Conservation (phyloP, 169 alveolate species). For the Plasmodium falciparum region DNA sequence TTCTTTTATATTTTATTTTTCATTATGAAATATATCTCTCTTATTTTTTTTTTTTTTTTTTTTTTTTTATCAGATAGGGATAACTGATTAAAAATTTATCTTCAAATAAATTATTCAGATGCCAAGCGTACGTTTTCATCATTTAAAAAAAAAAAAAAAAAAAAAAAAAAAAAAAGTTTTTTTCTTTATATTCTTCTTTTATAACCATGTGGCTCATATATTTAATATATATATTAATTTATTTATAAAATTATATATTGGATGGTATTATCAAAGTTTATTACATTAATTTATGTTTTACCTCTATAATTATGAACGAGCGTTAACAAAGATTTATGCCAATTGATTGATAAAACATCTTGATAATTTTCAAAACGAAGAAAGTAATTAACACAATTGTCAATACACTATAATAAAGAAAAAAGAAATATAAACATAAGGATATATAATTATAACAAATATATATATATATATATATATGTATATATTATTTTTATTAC, state of each 20-base stretch:
- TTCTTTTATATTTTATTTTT: neutral
- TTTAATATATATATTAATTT: neutral
- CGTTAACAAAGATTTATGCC: conserved; percentile 94
- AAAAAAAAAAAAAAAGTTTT: conserved; percentile 16
- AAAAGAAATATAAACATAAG: neutral
- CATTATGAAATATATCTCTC: neutral
- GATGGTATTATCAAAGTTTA: no score
- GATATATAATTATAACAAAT: neutral
- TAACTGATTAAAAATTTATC: conserved; percentile 72
- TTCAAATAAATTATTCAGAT: conserved; percentile 70
- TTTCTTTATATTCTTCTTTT: neutral
- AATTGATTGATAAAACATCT: conserved; percentile 92
- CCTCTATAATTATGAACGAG: conserved; percentile 92
- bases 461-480: conserved; percentile 37
- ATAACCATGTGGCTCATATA: neutral
- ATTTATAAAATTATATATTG: no score
- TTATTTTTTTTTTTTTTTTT: neutral
- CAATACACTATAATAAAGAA: conserved; percentile 76
- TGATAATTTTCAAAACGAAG: conserved; percentile 84
- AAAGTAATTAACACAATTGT: conserved; percentile 80
- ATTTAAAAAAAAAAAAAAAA: conserved; percentile 29
- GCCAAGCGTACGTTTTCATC: conserved; percentile 77
- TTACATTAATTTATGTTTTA: neutral
- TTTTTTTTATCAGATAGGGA: conserved; percentile 73
- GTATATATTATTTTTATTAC: conserved; percentile 85